phyloP scores from a whole-genome alignment of 257 asterid genomes.

The Henckelia pumila region DNA sequence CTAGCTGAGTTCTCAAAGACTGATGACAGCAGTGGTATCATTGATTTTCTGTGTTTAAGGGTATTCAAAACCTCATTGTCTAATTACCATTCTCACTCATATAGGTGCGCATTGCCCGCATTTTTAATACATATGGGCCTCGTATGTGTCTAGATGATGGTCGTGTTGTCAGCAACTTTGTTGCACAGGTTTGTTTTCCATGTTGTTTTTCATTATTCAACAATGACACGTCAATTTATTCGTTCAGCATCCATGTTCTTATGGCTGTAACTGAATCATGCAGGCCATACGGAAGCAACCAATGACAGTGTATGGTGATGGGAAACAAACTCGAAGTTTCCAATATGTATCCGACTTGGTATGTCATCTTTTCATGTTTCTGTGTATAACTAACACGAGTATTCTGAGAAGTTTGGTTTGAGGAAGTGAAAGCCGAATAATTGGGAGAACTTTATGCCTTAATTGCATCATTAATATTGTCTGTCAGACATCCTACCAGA shows the following conservation, averaged over 20 bases:
- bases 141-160: conserved; percentile 99
- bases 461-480: neutral
- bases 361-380: conserved; percentile 31
- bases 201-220: neutral
- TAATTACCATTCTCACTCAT: conserved; percentile 16
- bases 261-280: conserved; percentile 24
- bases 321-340: conserved; percentile 92
- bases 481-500: neutral
- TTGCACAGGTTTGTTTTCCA: conserved; percentile 71
- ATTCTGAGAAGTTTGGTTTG: neutral
- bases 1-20: neutral
- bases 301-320: conserved; percentile 91
- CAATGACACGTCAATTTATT: conserved; percentile 7
- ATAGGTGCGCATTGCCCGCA: conserved; percentile 97
- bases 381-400: neutral
- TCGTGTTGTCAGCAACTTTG: conserved; percentile 99
- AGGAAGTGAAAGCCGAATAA: neutral
- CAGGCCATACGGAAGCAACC: conserved; percentile 92
- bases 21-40: neutral
- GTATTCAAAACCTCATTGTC: neutral
- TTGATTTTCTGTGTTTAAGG: neutral
- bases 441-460: neutral
- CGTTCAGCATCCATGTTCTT: conserved; percentile 7
- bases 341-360: conserved; percentile 95
- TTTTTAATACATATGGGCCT: conserved; percentile 94